phyloP scores from a whole-genome alignment of 805 yeast species.

The Saturnispora zaruensis region DNA sequence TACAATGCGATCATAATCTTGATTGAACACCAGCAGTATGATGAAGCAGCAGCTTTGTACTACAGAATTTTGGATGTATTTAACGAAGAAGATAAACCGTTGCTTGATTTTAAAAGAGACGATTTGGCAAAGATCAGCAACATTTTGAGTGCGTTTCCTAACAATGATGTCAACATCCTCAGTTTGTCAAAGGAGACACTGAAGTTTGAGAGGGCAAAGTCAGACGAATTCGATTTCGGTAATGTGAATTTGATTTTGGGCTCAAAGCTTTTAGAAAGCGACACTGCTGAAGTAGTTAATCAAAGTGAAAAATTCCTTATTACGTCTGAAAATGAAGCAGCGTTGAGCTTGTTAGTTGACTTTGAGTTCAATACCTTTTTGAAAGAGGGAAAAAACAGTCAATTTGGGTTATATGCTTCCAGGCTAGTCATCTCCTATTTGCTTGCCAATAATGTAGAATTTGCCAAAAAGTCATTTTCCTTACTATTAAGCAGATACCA shows the following conservation, averaged over 20 bases:
- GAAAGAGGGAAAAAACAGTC: constrained; percentile 29
- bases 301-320: constrained; percentile 24
- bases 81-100: constrained; percentile 36
- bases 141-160: constrained; percentile 34
- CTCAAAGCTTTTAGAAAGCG: constrained; percentile 40
- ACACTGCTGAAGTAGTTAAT: constrained; percentile 19
- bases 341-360: constrained; percentile 22
- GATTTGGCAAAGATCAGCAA: constrained; percentile 33
- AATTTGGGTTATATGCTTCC: constrained; percentile 21
- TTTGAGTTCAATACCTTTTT: constrained; percentile 30
- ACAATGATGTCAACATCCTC: constrained; percentile 51
- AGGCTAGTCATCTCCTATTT: constrained; percentile 74
- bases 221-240: constrained; percentile 61
- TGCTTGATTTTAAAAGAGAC: constrained; percentile 17
- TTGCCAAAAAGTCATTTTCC: constrained; percentile 38
- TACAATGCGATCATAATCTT: constrained; percentile 64
- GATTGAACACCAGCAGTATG: constrained; percentile 61
- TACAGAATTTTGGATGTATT: constrained; percentile 66
- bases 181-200: constrained; percentile 59
- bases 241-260: constrained; percentile 71
- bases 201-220: constrained; percentile 52
- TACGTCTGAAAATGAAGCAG: constrained; percentile 17
- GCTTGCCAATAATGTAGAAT: constrained; percentile 55
- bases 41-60: constrained; percentile 73
- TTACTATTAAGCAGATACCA: constrained; percentile 30